phyloP scores from a whole-genome alignment of 176 grass and related monocot genomes.

The Phragmites australis region DNA sequence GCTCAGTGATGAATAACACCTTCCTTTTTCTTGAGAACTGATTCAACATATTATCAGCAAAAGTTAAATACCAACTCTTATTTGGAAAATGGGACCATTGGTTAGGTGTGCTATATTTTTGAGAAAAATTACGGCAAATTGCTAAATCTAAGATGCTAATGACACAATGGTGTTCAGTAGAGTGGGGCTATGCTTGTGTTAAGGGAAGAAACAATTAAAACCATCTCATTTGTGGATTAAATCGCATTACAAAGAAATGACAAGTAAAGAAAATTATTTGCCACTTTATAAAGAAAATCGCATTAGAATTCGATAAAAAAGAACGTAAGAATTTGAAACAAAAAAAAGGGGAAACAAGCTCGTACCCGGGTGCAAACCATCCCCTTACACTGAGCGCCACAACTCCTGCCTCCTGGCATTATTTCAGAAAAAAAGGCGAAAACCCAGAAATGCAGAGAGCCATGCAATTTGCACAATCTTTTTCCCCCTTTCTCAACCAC shows the following conservation, averaged over 20 bases:
- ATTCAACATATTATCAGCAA: neutral
- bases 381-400: neutral
- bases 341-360: too few species aligned
- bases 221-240: constrained; percentile 2
- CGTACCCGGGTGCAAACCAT: too few species aligned
- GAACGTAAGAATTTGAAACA: too few species aligned
- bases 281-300: neutral
- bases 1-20: neutral
- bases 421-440: neutral
- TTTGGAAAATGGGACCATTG: neutral
- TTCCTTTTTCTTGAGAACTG: neutral
- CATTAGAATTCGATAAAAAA: too few species aligned
- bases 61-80: neutral
- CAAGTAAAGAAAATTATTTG: neutral
- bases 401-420: neutral
- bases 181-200: neutral
- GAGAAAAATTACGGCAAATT: neutral
- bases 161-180: neutral
- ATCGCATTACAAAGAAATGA: neutral
- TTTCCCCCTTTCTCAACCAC: neutral
- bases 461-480: neutral
- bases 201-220: neutral
- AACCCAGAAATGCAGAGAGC: neutral
- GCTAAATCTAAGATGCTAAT: neutral
- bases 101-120: neutral